A percentile compares a stretch with the other conserved stretches of the same genome.
Conservation (phyloP, 345 rosid genomes). For the Isatis tinctoria region DNA sequence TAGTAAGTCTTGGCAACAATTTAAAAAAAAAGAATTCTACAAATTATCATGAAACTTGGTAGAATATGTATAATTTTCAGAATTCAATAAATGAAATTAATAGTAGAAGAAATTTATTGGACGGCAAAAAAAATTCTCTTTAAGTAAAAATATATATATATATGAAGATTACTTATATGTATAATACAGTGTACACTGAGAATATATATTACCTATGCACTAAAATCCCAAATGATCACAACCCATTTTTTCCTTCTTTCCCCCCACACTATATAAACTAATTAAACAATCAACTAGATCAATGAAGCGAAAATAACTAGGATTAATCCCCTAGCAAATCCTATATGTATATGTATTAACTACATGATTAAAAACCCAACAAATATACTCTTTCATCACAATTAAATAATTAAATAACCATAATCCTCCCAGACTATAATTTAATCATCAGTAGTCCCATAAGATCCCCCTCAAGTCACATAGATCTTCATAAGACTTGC, state of each 20-base stretch:
- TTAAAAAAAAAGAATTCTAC: neutral
- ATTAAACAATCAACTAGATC: conserved; percentile 27
- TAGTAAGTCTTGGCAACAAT: neutral
- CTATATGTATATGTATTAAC: conserved; percentile 22
- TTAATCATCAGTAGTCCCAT: conserved; percentile 26
- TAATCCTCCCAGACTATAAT: neutral
- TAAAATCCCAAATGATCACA: conserved; percentile 23
- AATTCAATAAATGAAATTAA: no score
- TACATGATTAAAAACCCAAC: conserved; percentile 23
- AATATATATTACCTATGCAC: conserved; percentile 16
- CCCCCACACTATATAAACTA: conserved; percentile 11
- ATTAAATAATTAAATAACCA: conserved; percentile 12
- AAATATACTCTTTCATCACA: conserved; percentile 27
- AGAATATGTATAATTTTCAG: no score
- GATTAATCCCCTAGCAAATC: conserved; percentile 19
- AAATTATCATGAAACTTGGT: no score
- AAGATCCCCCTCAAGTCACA: conserved; percentile 26
- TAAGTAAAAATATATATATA: neutral
- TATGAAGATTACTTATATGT: conserved; percentile 9
- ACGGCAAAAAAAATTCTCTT: no score
- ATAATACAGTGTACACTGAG: conserved; percentile 9
- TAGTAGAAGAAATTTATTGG: no score
- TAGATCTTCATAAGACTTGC: conserved; percentile 35
- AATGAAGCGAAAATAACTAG: conserved; percentile 16
- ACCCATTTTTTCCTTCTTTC: neutral